A percentile compares a stretch with the other conserved stretches of the same genome.
Evolutionary conservation across 164 flowering plant species (phyloP).

Genomic region (Paratinospora sagittata): DNA sequence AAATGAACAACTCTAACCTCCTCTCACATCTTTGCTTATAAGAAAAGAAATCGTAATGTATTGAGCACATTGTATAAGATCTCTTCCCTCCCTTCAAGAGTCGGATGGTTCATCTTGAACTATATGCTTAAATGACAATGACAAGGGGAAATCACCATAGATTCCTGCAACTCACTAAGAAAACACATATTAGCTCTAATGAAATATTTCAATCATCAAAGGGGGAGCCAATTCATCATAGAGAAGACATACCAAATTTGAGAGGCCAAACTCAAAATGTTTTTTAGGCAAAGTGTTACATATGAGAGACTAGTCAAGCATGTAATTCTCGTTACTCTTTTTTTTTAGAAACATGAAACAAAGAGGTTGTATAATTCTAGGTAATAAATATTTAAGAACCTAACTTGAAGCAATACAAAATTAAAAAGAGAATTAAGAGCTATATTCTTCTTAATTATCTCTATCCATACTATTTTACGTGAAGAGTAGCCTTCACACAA

Average conservation of each 20-base stretch:
- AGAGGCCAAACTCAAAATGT: neutral
- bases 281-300: neutral
- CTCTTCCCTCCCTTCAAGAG: neutral
- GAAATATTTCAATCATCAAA: neutral
- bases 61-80: neutral
- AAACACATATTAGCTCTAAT: neutral
- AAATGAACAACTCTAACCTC: neutral
- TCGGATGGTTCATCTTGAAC: neutral
- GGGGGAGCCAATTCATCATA: neutral
- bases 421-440: neutral
- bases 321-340: neutral
- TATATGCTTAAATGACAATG: neutral
- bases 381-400: neutral
- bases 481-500: no score
- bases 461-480: no score
- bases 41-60: neutral
- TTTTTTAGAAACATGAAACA: no score
- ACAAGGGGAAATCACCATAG: neutral
- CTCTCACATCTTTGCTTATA: constrained; percentile 1
- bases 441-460: no score
- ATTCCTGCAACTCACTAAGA: neutral
- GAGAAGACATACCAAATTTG: neutral
- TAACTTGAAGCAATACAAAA: neutral
- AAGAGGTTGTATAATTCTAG: neutral
- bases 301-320: neutral